Evolutionary conservation across 345 rosid species (phyloP).

Genomic region (Eutrema heterophyllum): DNA sequence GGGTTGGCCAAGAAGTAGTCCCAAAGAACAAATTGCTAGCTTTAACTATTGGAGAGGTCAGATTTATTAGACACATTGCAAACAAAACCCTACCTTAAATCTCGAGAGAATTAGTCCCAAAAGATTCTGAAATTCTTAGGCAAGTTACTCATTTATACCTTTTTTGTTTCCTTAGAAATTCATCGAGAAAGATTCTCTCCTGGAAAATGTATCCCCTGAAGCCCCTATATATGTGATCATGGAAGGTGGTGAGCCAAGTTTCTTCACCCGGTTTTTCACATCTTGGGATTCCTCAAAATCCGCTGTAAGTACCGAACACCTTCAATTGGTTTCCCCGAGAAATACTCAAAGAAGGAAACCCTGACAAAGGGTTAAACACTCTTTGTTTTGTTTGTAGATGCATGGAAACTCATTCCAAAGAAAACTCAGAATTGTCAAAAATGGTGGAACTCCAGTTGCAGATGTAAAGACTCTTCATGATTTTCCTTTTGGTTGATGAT

Average conservation of each 20-base stretch:
- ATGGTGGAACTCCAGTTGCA: slow-evolving; percentile 60
- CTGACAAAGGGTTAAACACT: neutral
- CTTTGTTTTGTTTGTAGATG: slow-evolving; percentile 51
- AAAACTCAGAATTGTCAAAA: slow-evolving; percentile 74
- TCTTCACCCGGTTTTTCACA: slow-evolving; percentile 85
- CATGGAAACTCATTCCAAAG: slow-evolving; percentile 96
- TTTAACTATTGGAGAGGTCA: slow-evolving; percentile 83
- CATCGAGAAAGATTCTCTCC: slow-evolving; percentile 68
- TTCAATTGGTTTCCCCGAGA: neutral
- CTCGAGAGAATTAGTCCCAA: neutral
- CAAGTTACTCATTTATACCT: slow-evolving; percentile 12
- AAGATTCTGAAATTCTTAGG: neutral
- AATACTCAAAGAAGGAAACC: neutral
- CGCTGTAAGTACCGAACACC: slow-evolving; percentile 42
- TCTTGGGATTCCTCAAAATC: slow-evolving; percentile 85
- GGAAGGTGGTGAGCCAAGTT: slow-evolving; percentile 93
- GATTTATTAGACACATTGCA: slow-evolving; percentile 1
- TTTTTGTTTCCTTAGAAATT: slow-evolving; percentile 54
- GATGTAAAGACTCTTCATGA: slow-evolving; percentile 52
- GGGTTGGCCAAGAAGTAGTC: slow-evolving; percentile 93
- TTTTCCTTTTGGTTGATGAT: neutral
- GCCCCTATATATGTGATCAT: slow-evolving; percentile 66
- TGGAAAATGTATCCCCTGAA: slow-evolving; percentile 69
- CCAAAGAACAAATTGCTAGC: slow-evolving; percentile 63
- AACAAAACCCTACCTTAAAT: neutral